Conservation (phyloP, 306 rosid genomes). For the Inga laurina region DNA sequence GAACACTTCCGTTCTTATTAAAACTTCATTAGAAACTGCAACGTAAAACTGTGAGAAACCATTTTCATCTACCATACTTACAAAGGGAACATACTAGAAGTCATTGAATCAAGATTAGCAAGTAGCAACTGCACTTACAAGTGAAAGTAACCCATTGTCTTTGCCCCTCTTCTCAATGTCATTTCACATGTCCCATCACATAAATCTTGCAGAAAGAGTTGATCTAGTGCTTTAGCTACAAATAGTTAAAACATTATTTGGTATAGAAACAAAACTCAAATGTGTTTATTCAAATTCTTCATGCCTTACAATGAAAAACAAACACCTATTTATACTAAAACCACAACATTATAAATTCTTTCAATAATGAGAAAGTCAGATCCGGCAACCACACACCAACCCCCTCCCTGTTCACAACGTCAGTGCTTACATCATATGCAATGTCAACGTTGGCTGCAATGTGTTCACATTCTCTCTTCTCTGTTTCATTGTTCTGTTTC, state of each 20-base stretch:
- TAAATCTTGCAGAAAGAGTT: slow-evolving; percentile 82
- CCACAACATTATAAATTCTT: no score
- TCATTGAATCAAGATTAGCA: slow-evolving; percentile 3
- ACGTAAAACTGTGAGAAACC: neutral
- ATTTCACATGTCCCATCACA: slow-evolving; percentile 75
- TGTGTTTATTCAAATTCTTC: no score
- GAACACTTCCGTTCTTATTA: neutral
- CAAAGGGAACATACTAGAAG: neutral
- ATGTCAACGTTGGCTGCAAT: no score
- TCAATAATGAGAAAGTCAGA: no score
- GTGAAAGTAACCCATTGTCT: slow-evolving; percentile 76
- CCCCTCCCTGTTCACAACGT: no score
- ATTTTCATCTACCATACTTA: neutral
- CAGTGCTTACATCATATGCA: no score
- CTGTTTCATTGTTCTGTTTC: no score
- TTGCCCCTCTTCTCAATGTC: slow-evolving; percentile 74
- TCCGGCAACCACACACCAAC: no score
- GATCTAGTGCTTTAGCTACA: slow-evolving; percentile 87
- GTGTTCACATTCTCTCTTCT: no score
- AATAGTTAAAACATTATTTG: neutral
- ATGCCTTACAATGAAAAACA: no score
- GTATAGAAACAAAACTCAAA: no score
- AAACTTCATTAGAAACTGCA: neutral
- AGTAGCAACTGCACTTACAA: slow-evolving; percentile 53
- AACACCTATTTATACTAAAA: no score